Conservation (phyloP, 257 asterid species). For the Catharanthus roseus region DNA sequence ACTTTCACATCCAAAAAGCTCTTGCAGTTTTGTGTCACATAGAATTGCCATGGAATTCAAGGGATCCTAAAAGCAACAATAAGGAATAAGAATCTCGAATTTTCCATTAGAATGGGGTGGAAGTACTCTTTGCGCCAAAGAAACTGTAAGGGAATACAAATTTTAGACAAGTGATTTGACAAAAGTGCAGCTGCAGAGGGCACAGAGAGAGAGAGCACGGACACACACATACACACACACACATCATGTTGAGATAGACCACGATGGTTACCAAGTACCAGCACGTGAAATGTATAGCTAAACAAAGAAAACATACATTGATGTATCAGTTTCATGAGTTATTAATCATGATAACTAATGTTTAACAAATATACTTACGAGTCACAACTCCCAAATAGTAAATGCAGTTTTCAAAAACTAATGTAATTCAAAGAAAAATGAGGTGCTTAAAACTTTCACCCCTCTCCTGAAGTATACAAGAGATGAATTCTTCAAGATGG, state of each 20-base stretch:
- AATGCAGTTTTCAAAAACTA: neutral
- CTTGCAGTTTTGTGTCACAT: constrained; percentile 60
- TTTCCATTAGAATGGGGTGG: neutral
- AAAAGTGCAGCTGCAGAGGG: neutral
- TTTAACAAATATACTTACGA: neutral
- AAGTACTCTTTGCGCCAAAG: neutral
- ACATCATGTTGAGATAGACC: neutral
- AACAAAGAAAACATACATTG: neutral
- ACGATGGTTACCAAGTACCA: neutral
- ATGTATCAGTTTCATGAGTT: neutral
- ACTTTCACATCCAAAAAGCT: constrained; percentile 63
- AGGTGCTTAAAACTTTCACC: neutral
- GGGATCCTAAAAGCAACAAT: constrained; percentile 48
- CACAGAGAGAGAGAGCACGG: neutral
- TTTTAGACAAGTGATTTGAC: neutral
- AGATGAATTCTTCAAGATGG: neutral
- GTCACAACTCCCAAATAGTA: neutral
- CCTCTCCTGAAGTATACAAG: neutral
- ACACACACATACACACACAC: neutral
- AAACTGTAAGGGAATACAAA: neutral
- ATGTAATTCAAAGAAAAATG: neutral
- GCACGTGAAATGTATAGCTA: constrained; percentile 5
- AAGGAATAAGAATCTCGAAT: neutral
- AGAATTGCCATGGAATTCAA: constrained; percentile 37
- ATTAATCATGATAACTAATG: neutral